Conservation (phyloP, 768 basidiomycete species). For the Xerocomus spinulosus region DNA sequence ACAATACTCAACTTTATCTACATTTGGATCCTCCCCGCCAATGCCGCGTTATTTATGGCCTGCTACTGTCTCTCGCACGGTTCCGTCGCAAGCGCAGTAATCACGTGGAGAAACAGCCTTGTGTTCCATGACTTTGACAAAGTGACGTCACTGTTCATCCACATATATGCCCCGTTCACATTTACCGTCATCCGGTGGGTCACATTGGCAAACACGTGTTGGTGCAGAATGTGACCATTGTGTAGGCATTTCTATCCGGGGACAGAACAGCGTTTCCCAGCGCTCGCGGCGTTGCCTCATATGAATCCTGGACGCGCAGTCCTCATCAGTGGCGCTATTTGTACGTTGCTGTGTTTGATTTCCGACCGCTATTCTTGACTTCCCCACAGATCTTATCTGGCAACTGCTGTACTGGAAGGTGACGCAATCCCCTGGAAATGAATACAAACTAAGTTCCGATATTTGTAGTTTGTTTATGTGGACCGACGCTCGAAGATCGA, state of each 20-base stretch:
- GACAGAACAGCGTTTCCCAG: conserved; percentile 81
- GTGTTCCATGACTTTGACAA: conserved; percentile 98
- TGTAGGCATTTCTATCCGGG: conserved; percentile 83
- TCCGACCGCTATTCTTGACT: conserved; percentile 4
- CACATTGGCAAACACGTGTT: not conserved
- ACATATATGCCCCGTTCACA: conserved; percentile 87
- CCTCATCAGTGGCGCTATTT: conserved; percentile 76
- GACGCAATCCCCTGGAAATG: conserved; percentile 4
- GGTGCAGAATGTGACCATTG: conserved; percentile 3
- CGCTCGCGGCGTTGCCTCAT: conserved; percentile 62
- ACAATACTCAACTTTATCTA: conserved; percentile 89
- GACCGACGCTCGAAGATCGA: conserved; percentile 86
- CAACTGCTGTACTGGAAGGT: conserved; percentile 93
- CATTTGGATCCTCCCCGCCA: conserved; percentile 85
- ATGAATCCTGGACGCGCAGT: conserved; percentile 69
- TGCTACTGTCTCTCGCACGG: conserved; percentile 94
- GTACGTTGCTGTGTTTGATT: conserved; percentile 42
- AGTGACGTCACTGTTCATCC: conserved; percentile 91
- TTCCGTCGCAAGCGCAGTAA: conserved; percentile 86
- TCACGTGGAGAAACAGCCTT: conserved; percentile 97
- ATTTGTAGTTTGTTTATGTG: conserved; percentile 70
- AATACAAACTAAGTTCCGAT: not conserved
- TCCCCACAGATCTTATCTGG: conserved; percentile 75
- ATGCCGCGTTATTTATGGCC: conserved; percentile 75
- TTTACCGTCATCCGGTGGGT: conserved; percentile 86